Evolutionary conservation across 805 yeast species (phyloP).

Genomic region (Lachancea kluyveri): DNA sequence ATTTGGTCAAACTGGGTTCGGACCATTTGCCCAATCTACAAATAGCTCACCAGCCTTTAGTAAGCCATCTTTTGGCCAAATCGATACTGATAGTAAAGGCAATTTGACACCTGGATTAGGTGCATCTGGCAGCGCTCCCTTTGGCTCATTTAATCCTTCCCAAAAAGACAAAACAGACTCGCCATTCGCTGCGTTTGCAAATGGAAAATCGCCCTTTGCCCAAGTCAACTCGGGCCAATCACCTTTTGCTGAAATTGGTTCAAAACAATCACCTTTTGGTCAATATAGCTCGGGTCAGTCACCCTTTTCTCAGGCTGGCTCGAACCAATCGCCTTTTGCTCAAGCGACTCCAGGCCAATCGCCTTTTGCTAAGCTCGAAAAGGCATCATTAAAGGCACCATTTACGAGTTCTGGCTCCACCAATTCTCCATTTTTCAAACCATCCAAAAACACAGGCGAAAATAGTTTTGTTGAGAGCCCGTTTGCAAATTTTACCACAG

Average conservation of each 20-base stretch:
- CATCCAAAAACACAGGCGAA: too few relatives aligned
- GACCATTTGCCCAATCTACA: not conserved
- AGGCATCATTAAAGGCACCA: too few relatives aligned
- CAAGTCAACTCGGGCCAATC: conserved; percentile 18
- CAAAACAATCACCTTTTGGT: not conserved
- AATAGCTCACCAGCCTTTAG: too few relatives aligned
- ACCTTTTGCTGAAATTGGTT: conserved; percentile 13
- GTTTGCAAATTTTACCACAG: too few relatives aligned
- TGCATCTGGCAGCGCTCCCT: too few relatives aligned
- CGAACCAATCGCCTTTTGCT: not conserved
- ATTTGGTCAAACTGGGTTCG: conserved; percentile 9
- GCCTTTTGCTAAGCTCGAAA: not conserved
- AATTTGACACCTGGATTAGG: conserved; percentile 1
- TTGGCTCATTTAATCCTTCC: too few relatives aligned
- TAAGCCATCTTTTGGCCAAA: conserved; percentile 5
- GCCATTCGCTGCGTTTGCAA: conserved; percentile 3
- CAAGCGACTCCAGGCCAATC: not conserved
- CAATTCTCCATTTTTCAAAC: not conserved
- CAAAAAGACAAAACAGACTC: not conserved
- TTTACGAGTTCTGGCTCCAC: too few relatives aligned
- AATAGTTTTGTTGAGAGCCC: too few relatives aligned
- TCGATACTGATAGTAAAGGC: not conserved
- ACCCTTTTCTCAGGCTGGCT: not conserved
- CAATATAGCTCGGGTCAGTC: not conserved
- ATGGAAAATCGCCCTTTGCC: conserved; percentile 2